These are phyloP conservation scores for Lachancea thermotolerans DNA, from an alignment of 805 yeast genomes.

Conservation along the genomic window DNA sequence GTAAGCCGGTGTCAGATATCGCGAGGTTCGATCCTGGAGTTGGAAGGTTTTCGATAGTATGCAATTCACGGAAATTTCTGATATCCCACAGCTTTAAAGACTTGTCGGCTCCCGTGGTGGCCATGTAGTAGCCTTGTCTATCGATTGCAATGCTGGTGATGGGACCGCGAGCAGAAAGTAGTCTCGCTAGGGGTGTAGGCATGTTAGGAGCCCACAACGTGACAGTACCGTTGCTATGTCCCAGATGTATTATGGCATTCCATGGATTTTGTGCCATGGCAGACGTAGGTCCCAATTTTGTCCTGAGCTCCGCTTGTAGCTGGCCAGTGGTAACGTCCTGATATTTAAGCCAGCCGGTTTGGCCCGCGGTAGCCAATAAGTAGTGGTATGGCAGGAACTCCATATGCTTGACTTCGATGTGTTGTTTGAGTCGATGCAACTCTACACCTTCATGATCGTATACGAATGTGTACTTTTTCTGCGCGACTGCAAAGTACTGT, in stretches of 20 bases:
- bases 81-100: slow-evolving; percentile 89
- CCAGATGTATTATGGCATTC: slow-evolving; percentile 91
- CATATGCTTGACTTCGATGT: slow-evolving; percentile 72
- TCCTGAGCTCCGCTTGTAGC: slow-evolving; percentile 73
- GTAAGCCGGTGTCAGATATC: slow-evolving; percentile 80
- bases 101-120: slow-evolving; percentile 82
- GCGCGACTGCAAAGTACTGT: slow-evolving; percentile 94
- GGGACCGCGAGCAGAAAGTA: slow-evolving; percentile 81
- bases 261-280: slow-evolving; percentile 88
- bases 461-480: slow-evolving; percentile 86
- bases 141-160: slow-evolving; percentile 79
- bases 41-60: slow-evolving; percentile 53
- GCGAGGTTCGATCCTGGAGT: slow-evolving; percentile 78
- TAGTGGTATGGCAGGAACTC: slow-evolving; percentile 93
- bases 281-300: slow-evolving; percentile 85
- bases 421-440: slow-evolving; percentile 85
- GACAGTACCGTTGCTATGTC: slow-evolving; percentile 89
- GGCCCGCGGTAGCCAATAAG: slow-evolving; percentile 79
- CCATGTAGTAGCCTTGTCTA: slow-evolving; percentile 92
- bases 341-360: slow-evolving; percentile 80
- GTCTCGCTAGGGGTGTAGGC: slow-evolving; percentile 76
- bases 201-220: slow-evolving; percentile 90
- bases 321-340: slow-evolving; percentile 95
- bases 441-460: slow-evolving; percentile 90
- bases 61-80: slow-evolving; percentile 71